phyloP scores from a whole-genome alignment of 2,329 filamentous ascomycete genomes.

The Coniochaeta sp. region DNA sequence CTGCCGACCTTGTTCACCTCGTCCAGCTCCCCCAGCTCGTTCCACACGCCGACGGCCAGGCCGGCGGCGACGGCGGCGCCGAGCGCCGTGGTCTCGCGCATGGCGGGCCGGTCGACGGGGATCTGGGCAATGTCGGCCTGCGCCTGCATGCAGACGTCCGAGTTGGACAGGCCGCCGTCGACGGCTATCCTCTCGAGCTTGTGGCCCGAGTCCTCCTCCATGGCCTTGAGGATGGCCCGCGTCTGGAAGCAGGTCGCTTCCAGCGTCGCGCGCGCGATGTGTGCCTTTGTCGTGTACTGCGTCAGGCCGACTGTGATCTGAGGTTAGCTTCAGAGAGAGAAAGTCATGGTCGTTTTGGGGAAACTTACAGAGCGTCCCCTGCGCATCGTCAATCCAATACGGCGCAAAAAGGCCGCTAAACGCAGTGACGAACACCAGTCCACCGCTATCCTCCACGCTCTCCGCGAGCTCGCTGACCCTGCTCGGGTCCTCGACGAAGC shows the following conservation, averaged over 20 bases:
- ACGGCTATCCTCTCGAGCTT: constrained; percentile 70
- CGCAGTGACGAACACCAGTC: constrained; percentile 80
- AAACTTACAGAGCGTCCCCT: constrained; percentile 69
- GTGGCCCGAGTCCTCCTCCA: constrained; percentile 79
- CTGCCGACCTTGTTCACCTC: constrained; percentile 65
- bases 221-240: constrained; percentile 83
- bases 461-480: constrained; percentile 44
- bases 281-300: constrained; percentile 75
- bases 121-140: constrained; percentile 82
- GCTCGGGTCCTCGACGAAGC: constrained; percentile 45
- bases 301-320: constrained; percentile 63
- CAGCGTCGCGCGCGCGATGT: constrained; percentile 82
- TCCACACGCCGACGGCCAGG: constrained; percentile 76
- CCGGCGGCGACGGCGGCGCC: constrained; percentile 85
- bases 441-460: constrained; percentile 64
- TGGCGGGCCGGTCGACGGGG: constrained; percentile 73
- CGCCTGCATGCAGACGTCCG: constrained; percentile 83
- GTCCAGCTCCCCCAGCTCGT: constrained; percentile 64
- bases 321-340: constrained; percentile 15
- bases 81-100: constrained; percentile 86
- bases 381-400: constrained; percentile 91
- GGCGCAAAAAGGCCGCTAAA: constrained; percentile 88
- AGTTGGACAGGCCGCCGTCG: constrained; percentile 85
- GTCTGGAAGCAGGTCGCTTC: constrained; percentile 92
- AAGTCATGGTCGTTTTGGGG: too few species aligned